Conservation (phyloP, 768 basidiomycete species). For the Galerina marginata region DNA sequence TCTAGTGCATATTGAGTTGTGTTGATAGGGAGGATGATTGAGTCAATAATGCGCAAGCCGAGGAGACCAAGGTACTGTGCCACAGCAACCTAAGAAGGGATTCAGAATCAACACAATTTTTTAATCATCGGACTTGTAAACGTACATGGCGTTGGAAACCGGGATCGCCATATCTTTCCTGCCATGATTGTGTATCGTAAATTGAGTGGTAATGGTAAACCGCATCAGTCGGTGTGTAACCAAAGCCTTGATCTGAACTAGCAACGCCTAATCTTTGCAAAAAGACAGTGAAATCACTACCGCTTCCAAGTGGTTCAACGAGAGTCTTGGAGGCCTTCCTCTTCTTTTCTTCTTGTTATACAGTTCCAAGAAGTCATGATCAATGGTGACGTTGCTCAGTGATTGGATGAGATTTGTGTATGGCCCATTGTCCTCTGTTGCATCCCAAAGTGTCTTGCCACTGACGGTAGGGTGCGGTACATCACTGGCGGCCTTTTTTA, state of each 20-base stretch:
- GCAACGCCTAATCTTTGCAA: conserved; percentile 73
- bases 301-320: conserved; percentile 74
- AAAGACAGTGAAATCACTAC: conserved; percentile 93
- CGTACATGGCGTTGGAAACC: conserved; percentile 75
- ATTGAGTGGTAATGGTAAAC: conserved; percentile 81
- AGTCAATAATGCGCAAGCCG: conserved; percentile 65
- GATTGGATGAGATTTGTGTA: conserved; percentile 41
- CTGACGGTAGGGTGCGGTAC: conserved; percentile 74
- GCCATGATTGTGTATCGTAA: conserved; percentile 76
- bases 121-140: conserved; percentile 1
- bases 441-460: conserved; percentile 80
- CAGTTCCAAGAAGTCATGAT: conserved; percentile 46
- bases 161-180: conserved; percentile 77
- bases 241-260: conserved; percentile 49
- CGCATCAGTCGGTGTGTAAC: conserved; percentile 53
- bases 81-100: conserved; percentile 55
- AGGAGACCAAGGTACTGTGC: conserved; percentile 72
- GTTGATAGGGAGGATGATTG: conserved; percentile 73
- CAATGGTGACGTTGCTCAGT: conserved; percentile 35
- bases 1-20: conserved; percentile 78
- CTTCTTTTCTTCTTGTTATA: conserved; percentile 41
- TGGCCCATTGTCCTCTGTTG: conserved; percentile 63
- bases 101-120: not conserved
- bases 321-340: conserved; percentile 42
- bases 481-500: conserved; percentile 69